Evolutionary conservation across 1,284 basidiomycete genomes (phyloP), one percentile per base, ranked within the genome.

Genomic region (Neotropicomus parvogracilis): DNA sequence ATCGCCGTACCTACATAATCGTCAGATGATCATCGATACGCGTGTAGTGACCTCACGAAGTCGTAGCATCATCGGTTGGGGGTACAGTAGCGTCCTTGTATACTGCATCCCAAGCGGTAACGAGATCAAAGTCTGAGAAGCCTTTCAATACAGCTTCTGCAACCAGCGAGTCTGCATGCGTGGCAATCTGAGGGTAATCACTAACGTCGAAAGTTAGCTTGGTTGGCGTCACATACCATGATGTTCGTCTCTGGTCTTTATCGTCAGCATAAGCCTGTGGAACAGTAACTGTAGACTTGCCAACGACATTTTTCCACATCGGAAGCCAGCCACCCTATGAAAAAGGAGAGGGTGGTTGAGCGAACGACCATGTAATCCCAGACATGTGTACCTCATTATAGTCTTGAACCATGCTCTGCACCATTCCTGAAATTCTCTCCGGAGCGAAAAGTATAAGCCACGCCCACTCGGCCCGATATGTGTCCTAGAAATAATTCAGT

Each of bases 291-390:
- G 17, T 7, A 19, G 11, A 52, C 70, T 52, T 41, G 83, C 81
- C 88, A 51, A 88, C 80, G 14, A 91, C 78, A 55, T 91, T 92
- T 69, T 91, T 91, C 89, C 90, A 92, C 88, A 92, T 91, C 0
- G 90, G 90, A 38, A 92, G 68, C 85, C 88, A 89, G 4, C 90
- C 90, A 21, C 86, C 81, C 79, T 90, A 55, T 9, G 12, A 36
- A 7, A 10, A 44, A 39, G 14, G 20, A 20, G 42, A 48, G 6
- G 2, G 11, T 20, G 9, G 19, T 44, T 49, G 11, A 56, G 38
- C 21, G 26, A 38, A 12, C 3, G 11, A 43, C 41, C 14, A 10
- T 2, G 4, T 14, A 2, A n/a, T n/a, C n/a, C 4, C 17, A 12
- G n/a, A 9, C n/a, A 32, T 31, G 20, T 4, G 40, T 51, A 81